Conservation (phyloP, 148 eudicot species). For the Arbutus unedo region DNA sequence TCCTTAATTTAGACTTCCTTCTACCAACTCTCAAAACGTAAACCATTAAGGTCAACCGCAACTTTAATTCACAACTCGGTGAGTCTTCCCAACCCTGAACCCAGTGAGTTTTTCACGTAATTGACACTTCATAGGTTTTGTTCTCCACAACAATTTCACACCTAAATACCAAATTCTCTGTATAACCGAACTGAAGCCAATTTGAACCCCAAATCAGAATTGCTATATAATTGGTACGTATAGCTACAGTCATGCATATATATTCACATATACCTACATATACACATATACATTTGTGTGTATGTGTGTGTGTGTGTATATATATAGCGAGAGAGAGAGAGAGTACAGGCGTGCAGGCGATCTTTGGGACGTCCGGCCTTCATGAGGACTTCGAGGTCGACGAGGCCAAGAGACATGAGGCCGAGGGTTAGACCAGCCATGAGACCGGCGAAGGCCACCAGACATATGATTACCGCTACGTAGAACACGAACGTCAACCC, state of each 20-base stretch:
- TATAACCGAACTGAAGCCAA: neutral
- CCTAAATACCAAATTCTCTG: neutral
- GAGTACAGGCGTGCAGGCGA: slow-evolving; percentile 67
- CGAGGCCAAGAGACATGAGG: slow-evolving; percentile 89
- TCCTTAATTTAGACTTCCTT: neutral
- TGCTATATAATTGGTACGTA: neutral
- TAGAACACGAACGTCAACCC: slow-evolving; percentile 46
- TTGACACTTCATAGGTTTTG: neutral
- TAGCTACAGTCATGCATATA: neutral
- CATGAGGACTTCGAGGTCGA: slow-evolving; percentile 95
- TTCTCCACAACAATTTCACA: neutral
- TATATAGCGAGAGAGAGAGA: neutral
- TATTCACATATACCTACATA: neutral
- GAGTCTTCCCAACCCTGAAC: neutral
- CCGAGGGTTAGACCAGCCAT: slow-evolving; percentile 97
- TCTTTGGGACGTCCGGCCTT: slow-evolving; percentile 81
- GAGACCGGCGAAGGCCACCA: slow-evolving; percentile 76
- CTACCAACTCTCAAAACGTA: neutral
- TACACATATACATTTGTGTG: neutral
- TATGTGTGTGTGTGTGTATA: no score
- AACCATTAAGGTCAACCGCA: neutral
- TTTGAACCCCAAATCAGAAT: neutral
- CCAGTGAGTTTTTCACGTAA: neutral
- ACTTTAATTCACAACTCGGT: neutral
- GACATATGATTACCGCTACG: slow-evolving; percentile 38